Conservation (phyloP, 176 grass and related monocot species). For the Triticum urartu region DNA sequence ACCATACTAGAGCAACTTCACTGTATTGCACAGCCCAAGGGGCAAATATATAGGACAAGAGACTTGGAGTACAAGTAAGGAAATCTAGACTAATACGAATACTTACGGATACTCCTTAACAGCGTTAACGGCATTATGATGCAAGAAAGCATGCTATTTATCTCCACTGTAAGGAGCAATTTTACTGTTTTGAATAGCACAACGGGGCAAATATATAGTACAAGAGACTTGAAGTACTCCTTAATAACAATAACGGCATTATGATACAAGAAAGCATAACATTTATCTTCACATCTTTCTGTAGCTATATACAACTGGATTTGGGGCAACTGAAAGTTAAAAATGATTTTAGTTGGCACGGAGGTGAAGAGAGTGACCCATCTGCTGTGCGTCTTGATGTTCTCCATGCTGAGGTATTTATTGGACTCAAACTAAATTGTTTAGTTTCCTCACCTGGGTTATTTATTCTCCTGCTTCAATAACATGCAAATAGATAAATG, state of each 20-base stretch:
- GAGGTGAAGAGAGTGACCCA: conserved; percentile 79
- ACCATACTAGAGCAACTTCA: no score
- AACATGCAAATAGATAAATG: conserved; percentile 70
- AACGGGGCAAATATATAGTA: background rate
- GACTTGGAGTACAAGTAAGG: no score
- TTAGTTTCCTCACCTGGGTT: background rate
- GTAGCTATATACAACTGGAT: conserved; percentile 98
- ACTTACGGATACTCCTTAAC: background rate
- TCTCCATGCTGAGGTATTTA: conserved; percentile 82
- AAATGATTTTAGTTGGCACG: conserved; percentile 90
- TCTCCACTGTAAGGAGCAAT: background rate
- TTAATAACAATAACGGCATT: background rate
- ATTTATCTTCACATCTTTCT: conserved; percentile 27
- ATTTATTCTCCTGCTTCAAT: conserved; percentile 36
- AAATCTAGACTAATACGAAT: no score
- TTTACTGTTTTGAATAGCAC: no score
- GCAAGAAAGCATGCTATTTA: conserved; percentile 6
- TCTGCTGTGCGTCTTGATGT: conserved; percentile 90
- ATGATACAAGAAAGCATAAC: conserved; percentile 10
- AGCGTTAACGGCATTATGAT: conserved; percentile 5
- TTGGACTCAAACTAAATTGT: background rate
- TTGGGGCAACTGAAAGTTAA: conserved; percentile 79
- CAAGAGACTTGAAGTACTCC: background rate
- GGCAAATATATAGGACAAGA: no score
- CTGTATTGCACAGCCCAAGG: no score